Evolutionary conservation across 2,329 filamentous ascomycete genomes (phyloP).

Genomic region (Colletotrichum aenigma): DNA sequence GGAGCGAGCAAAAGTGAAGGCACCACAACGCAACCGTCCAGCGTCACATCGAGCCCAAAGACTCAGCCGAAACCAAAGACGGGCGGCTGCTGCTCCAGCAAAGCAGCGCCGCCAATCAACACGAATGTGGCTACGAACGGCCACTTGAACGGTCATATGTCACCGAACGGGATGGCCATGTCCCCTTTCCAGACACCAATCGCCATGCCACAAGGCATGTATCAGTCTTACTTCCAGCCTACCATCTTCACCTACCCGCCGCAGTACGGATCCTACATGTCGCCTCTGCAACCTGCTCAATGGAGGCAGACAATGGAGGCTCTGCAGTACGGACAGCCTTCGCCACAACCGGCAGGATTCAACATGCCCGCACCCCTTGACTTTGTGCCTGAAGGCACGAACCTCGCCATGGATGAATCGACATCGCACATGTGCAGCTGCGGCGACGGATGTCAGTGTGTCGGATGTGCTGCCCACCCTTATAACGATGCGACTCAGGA

Average conservation of each 20-base stretch:
- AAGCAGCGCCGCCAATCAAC: slow-evolving; percentile 14
- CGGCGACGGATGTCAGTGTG: slow-evolving; percentile 68
- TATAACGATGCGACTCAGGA: slow-evolving; percentile 67
- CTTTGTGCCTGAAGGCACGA: slow-evolving; percentile 4
- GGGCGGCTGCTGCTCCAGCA: slow-evolving; percentile 41
- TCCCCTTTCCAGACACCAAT: slow-evolving; percentile 38
- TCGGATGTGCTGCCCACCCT: slow-evolving; percentile 71
- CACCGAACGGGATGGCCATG: slow-evolving; percentile 28
- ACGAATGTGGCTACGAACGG: slow-evolving; percentile 6
- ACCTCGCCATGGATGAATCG: slow-evolving; percentile 24
- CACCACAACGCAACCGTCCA: slow-evolving; percentile 8
- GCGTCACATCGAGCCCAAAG: slow-evolving; percentile 19
- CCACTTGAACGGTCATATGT: slow-evolving; percentile 25
- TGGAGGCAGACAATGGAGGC: slow-evolving; percentile 53
- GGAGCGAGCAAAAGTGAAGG: slow-evolving; percentile 17
- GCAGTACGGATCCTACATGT: slow-evolving; percentile 58
- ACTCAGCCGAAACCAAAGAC: slow-evolving; percentile 20
- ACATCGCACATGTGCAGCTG: slow-evolving; percentile 60
- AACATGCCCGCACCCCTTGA: neutral
- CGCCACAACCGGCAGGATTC: slow-evolving; percentile 26
- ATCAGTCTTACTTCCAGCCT: slow-evolving; percentile 44
- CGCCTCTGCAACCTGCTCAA: slow-evolving; percentile 58
- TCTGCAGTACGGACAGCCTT: slow-evolving; percentile 39
- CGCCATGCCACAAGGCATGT: slow-evolving; percentile 42
- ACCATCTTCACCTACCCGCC: slow-evolving; percentile 58